Evolutionary conservation across 345 rosid genomes (phyloP).

Genomic region (Camelina laxa): DNA sequence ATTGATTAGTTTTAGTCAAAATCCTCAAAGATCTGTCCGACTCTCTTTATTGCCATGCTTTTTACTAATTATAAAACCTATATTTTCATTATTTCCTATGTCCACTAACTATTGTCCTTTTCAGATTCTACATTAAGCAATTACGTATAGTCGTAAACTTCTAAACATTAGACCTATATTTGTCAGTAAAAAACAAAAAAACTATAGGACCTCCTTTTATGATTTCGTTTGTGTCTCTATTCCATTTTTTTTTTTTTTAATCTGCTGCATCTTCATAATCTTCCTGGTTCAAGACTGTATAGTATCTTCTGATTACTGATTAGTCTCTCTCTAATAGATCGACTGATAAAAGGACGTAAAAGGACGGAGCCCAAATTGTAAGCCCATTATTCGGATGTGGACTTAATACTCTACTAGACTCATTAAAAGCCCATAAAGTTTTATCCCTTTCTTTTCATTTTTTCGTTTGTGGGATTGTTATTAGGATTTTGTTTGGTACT

Average conservation of each 20-base stretch:
- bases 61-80: slow-evolving; percentile 40
- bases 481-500: background rate
- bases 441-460: no score
- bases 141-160: slow-evolving; percentile 37
- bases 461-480: background rate
- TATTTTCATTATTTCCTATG: slow-evolving; percentile 18
- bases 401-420: background rate
- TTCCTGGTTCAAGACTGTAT: slow-evolving; percentile 15
- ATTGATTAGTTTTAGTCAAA: slow-evolving; percentile 30
- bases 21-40: slow-evolving; percentile 20
- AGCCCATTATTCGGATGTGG: background rate
- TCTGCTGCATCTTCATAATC: no score
- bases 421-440: background rate
- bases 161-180: slow-evolving; percentile 19
- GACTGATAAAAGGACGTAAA: background rate
- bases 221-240: slow-evolving; percentile 3
- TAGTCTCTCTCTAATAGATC: background rate
- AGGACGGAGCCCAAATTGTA: background rate
- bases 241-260: no score
- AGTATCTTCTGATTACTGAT: no score
- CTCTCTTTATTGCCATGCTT: slow-evolving; percentile 41
- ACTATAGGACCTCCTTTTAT: slow-evolving; percentile 10
- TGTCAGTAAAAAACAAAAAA: slow-evolving; percentile 18
- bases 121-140: slow-evolving; percentile 38
- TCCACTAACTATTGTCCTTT: slow-evolving; percentile 29